Evolutionary conservation across 139 green algal genomes (phyloP).

Genomic region (Medakamo hakoo): DNA sequence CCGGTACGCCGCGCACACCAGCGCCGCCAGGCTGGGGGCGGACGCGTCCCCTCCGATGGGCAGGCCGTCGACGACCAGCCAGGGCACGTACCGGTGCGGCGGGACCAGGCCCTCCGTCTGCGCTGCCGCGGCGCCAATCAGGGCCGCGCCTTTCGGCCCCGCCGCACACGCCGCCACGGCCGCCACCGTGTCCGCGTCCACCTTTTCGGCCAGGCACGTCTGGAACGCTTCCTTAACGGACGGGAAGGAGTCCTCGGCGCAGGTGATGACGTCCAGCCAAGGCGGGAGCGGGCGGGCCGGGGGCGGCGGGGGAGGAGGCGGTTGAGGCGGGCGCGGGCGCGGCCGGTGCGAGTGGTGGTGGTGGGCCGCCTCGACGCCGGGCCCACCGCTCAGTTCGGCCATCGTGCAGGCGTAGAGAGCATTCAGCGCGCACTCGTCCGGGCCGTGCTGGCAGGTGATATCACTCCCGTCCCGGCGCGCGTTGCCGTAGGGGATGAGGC

Average conservation of each 20-base stretch:
- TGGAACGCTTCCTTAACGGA: background rate
- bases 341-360: too few species aligned
- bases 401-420: background rate
- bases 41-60: background rate
- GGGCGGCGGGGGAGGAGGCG: too few species aligned
- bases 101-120: background rate
- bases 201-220: background rate
- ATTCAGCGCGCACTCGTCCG: background rate
- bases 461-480: too few species aligned
- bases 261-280: background rate
- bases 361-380: too few species aligned
- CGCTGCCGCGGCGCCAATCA: background rate
- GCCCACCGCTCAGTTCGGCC: too few species aligned
- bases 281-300: too few species aligned
- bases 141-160: too few species aligned
- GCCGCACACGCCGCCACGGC: background rate
- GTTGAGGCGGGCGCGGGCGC: too few species aligned
- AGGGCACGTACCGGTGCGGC: background rate
- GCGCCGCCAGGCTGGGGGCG: background rate
- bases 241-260: background rate
- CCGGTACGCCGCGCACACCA: background rate
- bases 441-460: background rate
- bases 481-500: background rate
- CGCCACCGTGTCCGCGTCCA: too few species aligned
- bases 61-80: background rate